Evolutionary conservation across 352 stramenopile genomes (phyloP).

Genomic region (Phytopythium chamaehyphon): DNA sequence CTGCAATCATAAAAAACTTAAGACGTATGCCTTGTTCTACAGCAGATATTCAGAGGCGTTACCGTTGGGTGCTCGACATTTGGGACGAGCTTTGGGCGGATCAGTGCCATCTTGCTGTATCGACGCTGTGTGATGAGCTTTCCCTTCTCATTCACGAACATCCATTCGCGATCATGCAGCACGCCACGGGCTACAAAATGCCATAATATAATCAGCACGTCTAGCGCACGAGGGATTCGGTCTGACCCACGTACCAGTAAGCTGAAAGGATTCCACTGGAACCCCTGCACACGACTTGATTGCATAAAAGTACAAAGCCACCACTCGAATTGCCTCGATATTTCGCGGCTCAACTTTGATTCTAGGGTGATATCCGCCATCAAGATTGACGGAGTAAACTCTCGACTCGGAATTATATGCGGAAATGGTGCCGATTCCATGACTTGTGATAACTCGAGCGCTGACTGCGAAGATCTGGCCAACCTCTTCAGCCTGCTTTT

Average conservation of each 20-base stretch:
- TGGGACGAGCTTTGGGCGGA: slow-evolving; percentile 28
- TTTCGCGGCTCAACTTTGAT: slow-evolving; percentile 9
- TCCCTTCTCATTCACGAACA: slow-evolving; percentile 39
- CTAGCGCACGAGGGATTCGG: too few species aligned
- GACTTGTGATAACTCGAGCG: slow-evolving; percentile 5
- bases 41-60: not conserved
- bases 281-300: slow-evolving; percentile 62
- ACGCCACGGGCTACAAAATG: slow-evolving; percentile 20
- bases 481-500: slow-evolving; percentile 9
- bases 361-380: not conserved
- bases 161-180: slow-evolving; percentile 47
- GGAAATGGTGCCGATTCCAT: slow-evolving; percentile 9
- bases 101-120: slow-evolving; percentile 44
- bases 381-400: slow-evolving; percentile 13
- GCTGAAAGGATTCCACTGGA: slow-evolving; percentile 21
- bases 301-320: slow-evolving; percentile 48
- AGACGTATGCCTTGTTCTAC: not conserved
- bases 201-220: not conserved
- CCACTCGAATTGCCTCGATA: slow-evolving; percentile 14
- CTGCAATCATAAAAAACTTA: slow-evolving; percentile 9
- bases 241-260: slow-evolving; percentile 15
- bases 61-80: slow-evolving; percentile 32
- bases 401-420: slow-evolving; percentile 10
- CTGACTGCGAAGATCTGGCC: slow-evolving; percentile 10
- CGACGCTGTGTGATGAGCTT: slow-evolving; percentile 52